phyloP scores from a whole-genome alignment of 2,329 filamentous ascomycete species.

The Thelonectria blattea region DNA sequence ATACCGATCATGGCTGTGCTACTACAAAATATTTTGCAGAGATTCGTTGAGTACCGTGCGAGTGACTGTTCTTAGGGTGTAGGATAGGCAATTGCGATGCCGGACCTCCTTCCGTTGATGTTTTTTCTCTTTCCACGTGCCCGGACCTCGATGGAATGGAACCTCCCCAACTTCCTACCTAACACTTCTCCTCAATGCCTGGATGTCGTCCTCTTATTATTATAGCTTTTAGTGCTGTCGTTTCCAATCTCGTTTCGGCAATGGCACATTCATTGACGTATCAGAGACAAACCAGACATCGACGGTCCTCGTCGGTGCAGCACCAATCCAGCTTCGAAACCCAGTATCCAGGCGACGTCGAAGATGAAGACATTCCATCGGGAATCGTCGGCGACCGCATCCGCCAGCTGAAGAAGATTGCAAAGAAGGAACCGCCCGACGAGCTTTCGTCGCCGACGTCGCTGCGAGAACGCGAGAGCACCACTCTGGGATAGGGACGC shows the following conservation, averaged over 20 bases:
- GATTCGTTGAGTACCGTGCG: slow-evolving; percentile 16
- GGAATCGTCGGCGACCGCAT: slow-evolving; percentile 41
- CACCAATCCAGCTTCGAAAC: slow-evolving; percentile 15
- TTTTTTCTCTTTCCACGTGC: slow-evolving; percentile 11
- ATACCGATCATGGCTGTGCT: slow-evolving; percentile 44
- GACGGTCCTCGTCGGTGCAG: slow-evolving; percentile 10
- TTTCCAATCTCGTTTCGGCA: slow-evolving; percentile 6
- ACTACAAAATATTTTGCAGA: slow-evolving; percentile 23
- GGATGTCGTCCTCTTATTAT: slow-evolving; percentile 20
- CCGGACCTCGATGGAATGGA: slow-evolving; percentile 12
- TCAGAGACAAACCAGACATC: slow-evolving; percentile 11
- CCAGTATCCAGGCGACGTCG: background rate
- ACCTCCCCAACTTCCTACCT: slow-evolving; percentile 13
- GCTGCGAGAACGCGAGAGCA: slow-evolving; percentile 34
- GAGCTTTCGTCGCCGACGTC: slow-evolving; percentile 16
- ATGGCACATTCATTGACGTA: slow-evolving; percentile 26
- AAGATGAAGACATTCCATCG: slow-evolving; percentile 29
- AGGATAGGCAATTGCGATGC: slow-evolving; percentile 22
- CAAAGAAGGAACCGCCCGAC: slow-evolving; percentile 18
- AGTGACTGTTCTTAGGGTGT: slow-evolving; percentile 31
- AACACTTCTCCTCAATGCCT: slow-evolving; percentile 11
- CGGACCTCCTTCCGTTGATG: slow-evolving; percentile 13
- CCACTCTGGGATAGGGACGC: slow-evolving; percentile 39
- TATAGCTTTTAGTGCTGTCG: slow-evolving; percentile 10
- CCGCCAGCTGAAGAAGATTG: slow-evolving; percentile 37